Evolutionary conservation across 2,329 filamentous ascomycete genomes (phyloP), one percentile per base, ranked within the genome.

Genomic region (Fusarium proliferatum): DNA sequence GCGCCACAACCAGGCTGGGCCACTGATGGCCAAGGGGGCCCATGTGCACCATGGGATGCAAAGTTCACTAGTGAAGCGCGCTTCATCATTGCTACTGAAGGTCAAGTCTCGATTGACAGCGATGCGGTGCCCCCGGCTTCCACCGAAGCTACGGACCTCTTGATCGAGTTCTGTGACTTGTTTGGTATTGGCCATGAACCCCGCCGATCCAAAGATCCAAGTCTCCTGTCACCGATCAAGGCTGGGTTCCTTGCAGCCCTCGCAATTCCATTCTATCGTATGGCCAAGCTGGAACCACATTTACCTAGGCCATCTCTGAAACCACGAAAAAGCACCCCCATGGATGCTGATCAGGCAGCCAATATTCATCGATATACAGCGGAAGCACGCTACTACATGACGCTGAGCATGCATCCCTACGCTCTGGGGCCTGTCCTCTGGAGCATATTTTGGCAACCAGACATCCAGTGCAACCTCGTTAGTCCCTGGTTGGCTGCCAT

Each of bases 401-500:
- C 79, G n/a, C 71, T 80, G 41, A 79, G 79, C 62, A 76, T 79
- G 75, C 73, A 78, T n/a, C 76, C 73, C 17, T 64, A 67, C 28
- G 64, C 71, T 28, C 55, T 79, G n/a, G 77, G 76, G 4, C 71
- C 79, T 30, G 72, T 79, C 13, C 45, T 80, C n/a, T 80, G 79
- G 79, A 77, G 78, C 52, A 72, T 80, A 34, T 80, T 80, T 34
- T 80, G 79, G 79, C 76, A 79, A 49, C 79, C 79, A 12, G 73
- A 74, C n/a, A 69, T 80, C 19, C 69, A 74, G 26, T 80, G 79
- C 56, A 80, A 80, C 45, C 71, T 80, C 5, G 79, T 78, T n/a
- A 78, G 75, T 45, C 78, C 79, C 16, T 80, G 79, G 79, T 41
- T 80, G 13, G 70, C 66, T 38, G 71, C 75, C 19, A 77, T 79